phyloP scores from a whole-genome alignment of 164 flowering plant species.

The Vitis vinifera region DNA sequence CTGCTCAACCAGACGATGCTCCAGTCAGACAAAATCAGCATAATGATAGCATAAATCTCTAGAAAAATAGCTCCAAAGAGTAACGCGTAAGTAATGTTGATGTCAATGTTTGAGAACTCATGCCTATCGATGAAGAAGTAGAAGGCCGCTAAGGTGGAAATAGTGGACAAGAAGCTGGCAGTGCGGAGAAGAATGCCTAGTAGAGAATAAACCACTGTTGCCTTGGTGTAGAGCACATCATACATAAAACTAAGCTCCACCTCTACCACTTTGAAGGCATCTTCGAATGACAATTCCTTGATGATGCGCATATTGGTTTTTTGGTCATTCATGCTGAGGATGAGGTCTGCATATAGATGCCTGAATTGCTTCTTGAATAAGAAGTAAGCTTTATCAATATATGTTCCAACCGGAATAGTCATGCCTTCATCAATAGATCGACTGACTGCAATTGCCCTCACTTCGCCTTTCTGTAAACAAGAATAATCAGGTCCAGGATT shows the following conservation, averaged over 20 bases:
- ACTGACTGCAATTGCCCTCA: no score
- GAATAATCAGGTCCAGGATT: neutral
- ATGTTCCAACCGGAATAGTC: no score
- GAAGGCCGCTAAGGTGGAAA: slow-evolving; percentile 5
- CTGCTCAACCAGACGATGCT: neutral
- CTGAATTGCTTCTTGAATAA: neutral
- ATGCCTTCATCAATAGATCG: no score
- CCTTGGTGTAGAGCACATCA: slow-evolving; percentile 11
- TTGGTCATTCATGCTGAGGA: neutral
- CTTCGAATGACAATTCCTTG: neutral
- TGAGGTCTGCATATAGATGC: slow-evolving; percentile 4
- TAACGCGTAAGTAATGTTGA: neutral
- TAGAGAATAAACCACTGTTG: neutral
- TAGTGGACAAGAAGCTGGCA: neutral
- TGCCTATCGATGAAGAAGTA: neutral
- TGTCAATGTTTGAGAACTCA: neutral
- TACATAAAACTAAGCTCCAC: slow-evolving; percentile 1
- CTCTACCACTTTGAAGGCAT: slow-evolving; percentile 4
- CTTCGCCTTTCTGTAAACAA: no score
- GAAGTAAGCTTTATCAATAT: slow-evolving; percentile 4
- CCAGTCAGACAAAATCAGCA: slow-evolving; percentile 8
- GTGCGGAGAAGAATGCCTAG: slow-evolving; percentile 4
- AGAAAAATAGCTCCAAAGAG: slow-evolving; percentile 12
- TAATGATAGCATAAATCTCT: neutral
- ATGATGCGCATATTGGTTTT: neutral